Evolutionary conservation across 768 basidiomycete species (phyloP), one percentile per base, ranked within the genome.

Genomic region (Tephrocybe sp.): DNA sequence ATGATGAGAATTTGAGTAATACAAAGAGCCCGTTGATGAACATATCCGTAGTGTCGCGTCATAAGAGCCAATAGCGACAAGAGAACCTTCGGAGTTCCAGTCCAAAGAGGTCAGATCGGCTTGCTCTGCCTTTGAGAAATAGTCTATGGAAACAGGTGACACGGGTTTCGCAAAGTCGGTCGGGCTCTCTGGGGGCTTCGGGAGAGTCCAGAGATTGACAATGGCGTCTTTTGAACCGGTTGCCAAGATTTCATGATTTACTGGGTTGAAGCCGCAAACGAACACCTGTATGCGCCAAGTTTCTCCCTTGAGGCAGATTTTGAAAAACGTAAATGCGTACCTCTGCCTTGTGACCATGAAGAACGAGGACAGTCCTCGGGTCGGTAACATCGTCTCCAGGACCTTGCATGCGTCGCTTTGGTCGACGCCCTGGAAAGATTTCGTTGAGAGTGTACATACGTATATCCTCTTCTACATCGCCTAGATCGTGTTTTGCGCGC

Each of bases 211-310:
- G 51, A 90, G 69, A 56, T 87, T 80, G 14, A 90, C 79, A 17
- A 82, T 72, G 37, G 85, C 84, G 66, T 93, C 88, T 65, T 86
- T 89, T 34, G 90, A 90, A 50, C 90, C 90, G 24, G 89, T 83
- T 18, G 87, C 87, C 15, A 93, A 68, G n/a, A 83, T 60, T 33
- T 78, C 73, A 25, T 71, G 72, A 28, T 77, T 71, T 32, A 68
- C 73, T 11, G 90, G 89, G 67, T 89, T 92, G 76, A 88, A 93
- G 3, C 85, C 80, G 49, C 88, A 88, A 5, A 88, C 83, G 48
- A 91, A 93, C 6, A 93, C 87, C 89, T 91, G 40, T 18, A 24
- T 23, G 49, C 21, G 47, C 24, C 48, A 34, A 54, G 26, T 24
- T 7, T n/a, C 8, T 39, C 20, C 42, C 33, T 41, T 41, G 17